Evolutionary conservation across 2,329 filamentous ascomycete genomes (phyloP).

Genomic region (Talaromyces sp.): DNA sequence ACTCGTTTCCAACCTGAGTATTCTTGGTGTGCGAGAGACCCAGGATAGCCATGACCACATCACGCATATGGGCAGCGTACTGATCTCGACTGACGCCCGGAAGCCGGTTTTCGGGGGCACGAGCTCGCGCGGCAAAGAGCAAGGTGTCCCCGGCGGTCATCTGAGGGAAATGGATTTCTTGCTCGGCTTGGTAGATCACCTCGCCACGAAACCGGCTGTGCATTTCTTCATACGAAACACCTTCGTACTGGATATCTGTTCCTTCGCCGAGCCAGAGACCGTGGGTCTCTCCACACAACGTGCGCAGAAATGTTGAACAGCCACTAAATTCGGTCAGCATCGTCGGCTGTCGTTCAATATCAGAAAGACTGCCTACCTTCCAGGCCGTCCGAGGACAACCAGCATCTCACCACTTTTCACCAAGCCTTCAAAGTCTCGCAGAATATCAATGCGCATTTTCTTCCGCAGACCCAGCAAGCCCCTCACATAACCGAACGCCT

Average conservation of each 20-base stretch:
- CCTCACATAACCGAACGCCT: slow-evolving; percentile 28
- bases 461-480: slow-evolving; percentile 27
- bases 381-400: slow-evolving; percentile 50
- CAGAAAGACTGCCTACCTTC: slow-evolving; percentile 15
- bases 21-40: slow-evolving; percentile 48
- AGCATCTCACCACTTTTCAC: slow-evolving; percentile 55
- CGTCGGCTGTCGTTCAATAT: background rate
- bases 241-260: slow-evolving; percentile 73
- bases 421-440: slow-evolving; percentile 61
- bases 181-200: slow-evolving; percentile 10
- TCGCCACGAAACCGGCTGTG: slow-evolving; percentile 11
- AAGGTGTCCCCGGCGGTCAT: slow-evolving; percentile 74
- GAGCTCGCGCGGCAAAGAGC: slow-evolving; percentile 67
- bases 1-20: slow-evolving; percentile 49
- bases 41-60: slow-evolving; percentile 42
- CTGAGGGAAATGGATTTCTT: slow-evolving; percentile 74
- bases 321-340: slow-evolving; percentile 20
- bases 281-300: slow-evolving; percentile 72
- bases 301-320: slow-evolving; percentile 79
- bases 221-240: slow-evolving; percentile 41
- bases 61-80: slow-evolving; percentile 39
- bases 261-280: slow-evolving; percentile 65
- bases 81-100: slow-evolving; percentile 38
- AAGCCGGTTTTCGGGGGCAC: slow-evolving; percentile 42
- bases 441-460: slow-evolving; percentile 53